Conservation (phyloP, 2,329 filamentous ascomycete genomes). For the Penicillium psychrosexuale region DNA sequence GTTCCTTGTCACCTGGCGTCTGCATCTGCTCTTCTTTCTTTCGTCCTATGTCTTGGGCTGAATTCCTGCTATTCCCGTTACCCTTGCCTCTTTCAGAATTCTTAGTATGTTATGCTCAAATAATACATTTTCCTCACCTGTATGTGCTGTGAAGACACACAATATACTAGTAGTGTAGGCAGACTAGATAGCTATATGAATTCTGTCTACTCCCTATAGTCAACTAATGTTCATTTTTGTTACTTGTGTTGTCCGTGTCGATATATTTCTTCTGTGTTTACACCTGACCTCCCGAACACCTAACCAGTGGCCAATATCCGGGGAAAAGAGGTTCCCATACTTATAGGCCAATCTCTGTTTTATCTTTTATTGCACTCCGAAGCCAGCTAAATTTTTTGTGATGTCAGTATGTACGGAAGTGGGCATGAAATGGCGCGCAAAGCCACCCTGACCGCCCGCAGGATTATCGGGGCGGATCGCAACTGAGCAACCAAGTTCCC, state of each 20-base stretch:
- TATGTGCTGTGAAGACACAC: constrained; percentile 4
- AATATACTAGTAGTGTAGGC: neutral
- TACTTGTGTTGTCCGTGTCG: neutral
- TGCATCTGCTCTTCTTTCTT: constrained; percentile 26
- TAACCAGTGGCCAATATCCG: neutral
- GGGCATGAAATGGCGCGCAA: constrained; percentile 7
- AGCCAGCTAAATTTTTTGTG: constrained; percentile 2
- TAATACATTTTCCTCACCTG: constrained; percentile 30
- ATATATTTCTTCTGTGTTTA: neutral
- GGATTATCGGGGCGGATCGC: constrained; percentile 40
- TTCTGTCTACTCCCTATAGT: neutral
- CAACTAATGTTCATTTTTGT: neutral
- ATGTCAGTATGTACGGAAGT: neutral
- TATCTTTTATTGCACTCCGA: neutral
- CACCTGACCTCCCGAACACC: neutral
- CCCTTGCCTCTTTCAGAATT: constrained; percentile 19
- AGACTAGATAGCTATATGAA: neutral
- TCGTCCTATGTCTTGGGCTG: constrained; percentile 23
- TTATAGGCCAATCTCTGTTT: neutral
- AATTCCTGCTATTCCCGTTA: constrained; percentile 27
- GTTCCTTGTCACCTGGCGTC: constrained; percentile 33
- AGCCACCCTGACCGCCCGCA: constrained; percentile 29
- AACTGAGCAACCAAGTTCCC: constrained; percentile 36
- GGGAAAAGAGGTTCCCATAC: neutral
- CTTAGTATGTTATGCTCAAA: constrained; percentile 36